Evolutionary conservation across 371 early-diverging fungal genomes (phyloP), one percentile per base, ranked within the genome.

Genomic region (Apophysomyces sp.): DNA sequence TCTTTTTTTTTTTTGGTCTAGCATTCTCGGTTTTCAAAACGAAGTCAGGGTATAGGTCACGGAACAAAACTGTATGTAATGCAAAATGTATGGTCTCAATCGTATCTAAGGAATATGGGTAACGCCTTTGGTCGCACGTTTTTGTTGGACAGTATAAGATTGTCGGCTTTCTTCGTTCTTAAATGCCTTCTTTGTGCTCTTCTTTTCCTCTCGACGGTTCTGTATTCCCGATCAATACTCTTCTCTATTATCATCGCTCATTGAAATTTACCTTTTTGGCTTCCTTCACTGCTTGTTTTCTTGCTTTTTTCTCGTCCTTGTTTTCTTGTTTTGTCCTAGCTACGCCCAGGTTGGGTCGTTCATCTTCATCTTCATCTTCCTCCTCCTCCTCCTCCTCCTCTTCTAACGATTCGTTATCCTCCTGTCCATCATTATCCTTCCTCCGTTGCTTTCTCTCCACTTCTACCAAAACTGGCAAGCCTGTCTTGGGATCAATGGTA

Each of bases 261-360:
- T 15, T 6, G 11, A 11, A 34, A 11, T 13, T 66, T 80, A 78
- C 82, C 78, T 75, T 80, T 82, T 89, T 86, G 41, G 89, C 92
- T 28, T 85, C 89, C 70, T 96, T 96, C 62, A 93, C 73, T 26
- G 86, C 86, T 58, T 81, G 86, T 76, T 97, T 97, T 58, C 98
- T 86, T 58, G 82, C 82, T 70, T 88, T 90, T 86, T 94, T 95
- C 58, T 97, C 95, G 58, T 94, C 97, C 62, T 83, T 85, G 7
- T 89, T 83, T 81, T 97, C 98, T 9, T 64, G 64, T 66, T 89
- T 90, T 53, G 80, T 66, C 61, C 98, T 80, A 12, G 91, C 78
- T 18, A 26, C 72, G n/a, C 86, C 87, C 34, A 76, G 53, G 65
- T 86, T 84, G 26, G 78, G 78, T 52, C 60, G 60, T n/a, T 63